Percentiles rank a stretch among this genome's conserved stretches.
Evolutionary conservation across 495 filamentous ascomycete genomes (phyloP).

Genomic region (Neurospora sp.): DNA sequence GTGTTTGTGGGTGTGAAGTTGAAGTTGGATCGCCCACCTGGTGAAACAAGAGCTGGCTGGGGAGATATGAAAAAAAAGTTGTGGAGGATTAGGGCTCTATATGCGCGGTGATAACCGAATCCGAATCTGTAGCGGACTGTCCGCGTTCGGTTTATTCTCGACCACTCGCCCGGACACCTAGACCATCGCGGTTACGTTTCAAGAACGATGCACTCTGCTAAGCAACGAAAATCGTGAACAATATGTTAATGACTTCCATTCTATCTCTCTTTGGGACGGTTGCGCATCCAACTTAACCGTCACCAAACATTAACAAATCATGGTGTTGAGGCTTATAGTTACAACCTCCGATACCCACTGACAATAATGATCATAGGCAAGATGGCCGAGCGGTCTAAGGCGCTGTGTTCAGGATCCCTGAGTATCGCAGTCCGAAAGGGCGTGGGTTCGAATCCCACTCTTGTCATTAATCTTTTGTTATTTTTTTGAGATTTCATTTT

Average conservation of each 20-base stretch:
- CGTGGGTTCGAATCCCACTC: slow-evolving; percentile 30
- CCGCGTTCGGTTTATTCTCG: too few species aligned
- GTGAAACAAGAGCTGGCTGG: not conserved
- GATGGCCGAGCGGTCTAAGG: not conserved
- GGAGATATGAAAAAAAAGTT: not conserved
- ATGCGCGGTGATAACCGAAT: not conserved
- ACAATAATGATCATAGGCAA: not conserved
- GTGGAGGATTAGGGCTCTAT: not conserved
- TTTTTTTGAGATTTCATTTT: not conserved
- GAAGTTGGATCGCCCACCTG: not conserved
- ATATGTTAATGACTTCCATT: too few species aligned
- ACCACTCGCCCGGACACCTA: too few species aligned
- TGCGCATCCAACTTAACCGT: not conserved
- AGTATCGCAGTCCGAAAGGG: slow-evolving; percentile 19
- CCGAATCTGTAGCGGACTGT: too few species aligned
- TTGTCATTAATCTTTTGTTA: slow-evolving; percentile 7
- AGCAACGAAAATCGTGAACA: too few species aligned
- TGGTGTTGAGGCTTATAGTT: not conserved
- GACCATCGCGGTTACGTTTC: too few species aligned
- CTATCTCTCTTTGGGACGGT: too few species aligned
- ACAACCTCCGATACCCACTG: accelerated
- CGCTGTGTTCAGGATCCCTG: not conserved
- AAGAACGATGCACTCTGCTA: too few species aligned
- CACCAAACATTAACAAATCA: not conserved
- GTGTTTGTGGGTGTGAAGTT: not conserved